Evolutionary conservation across 768 basidiomycete genomes (phyloP).

Genomic region (Leccinum barrowsii): DNA sequence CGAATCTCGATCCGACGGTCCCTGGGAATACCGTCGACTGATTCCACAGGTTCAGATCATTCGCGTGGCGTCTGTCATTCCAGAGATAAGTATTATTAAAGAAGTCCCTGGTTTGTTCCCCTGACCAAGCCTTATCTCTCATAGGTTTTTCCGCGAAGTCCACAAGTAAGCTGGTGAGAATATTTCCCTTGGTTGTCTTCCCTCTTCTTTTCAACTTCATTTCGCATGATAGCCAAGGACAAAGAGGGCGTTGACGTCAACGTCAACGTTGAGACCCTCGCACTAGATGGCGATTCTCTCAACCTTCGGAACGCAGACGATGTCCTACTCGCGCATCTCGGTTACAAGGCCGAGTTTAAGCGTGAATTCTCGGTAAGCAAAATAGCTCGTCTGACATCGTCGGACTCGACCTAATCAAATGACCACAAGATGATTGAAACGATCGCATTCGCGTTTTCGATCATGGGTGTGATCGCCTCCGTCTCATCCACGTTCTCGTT

Average conservation of each 20-base stretch:
- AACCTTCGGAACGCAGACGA: conserved; percentile 48
- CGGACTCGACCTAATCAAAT: background rate
- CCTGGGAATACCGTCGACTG: no score
- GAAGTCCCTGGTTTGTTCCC: background rate
- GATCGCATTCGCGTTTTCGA: conserved; percentile 63
- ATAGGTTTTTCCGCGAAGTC: background rate
- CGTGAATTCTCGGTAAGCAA: conserved; percentile 65
- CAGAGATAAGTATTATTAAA: background rate
- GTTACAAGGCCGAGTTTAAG: conserved; percentile 70
- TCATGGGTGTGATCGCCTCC: conserved; percentile 71
- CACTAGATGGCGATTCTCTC: conserved; percentile 12
- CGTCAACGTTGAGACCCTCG: conserved; percentile 10
- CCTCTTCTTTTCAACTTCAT: background rate
- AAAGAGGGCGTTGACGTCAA: conserved; percentile 14
- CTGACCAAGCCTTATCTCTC: background rate
- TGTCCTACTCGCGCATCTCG: conserved; percentile 56
- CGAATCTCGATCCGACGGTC: background rate
- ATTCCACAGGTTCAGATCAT: background rate
- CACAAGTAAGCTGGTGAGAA: background rate
- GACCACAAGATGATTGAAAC: conserved; percentile 48
- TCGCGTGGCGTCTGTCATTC: background rate
- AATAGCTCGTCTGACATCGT: background rate
- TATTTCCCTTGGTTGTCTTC: no score
- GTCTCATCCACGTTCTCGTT: conserved; percentile 66
- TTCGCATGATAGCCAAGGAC: conserved; percentile 16